A percentile compares a stretch with the other conserved stretches of the same genome.
Conservation (phyloP, 2,329 filamentous ascomycete species). For the Claviceps sp. region DNA sequence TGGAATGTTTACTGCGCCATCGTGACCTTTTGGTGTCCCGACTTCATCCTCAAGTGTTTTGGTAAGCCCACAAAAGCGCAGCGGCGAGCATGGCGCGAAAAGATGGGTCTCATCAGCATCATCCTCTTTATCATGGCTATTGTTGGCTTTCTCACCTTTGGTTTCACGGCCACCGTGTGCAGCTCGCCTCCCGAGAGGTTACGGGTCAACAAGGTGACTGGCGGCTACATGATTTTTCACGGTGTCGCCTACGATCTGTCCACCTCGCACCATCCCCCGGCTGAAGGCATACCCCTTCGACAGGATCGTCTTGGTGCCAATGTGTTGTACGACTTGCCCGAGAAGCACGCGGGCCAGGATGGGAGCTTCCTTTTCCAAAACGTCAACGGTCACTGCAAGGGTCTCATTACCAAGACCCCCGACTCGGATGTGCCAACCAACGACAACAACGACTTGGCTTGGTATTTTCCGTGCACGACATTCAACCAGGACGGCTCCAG, state of each 20-base stretch:
- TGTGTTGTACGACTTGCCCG: constrained; percentile 72
- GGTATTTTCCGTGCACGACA: constrained; percentile 90
- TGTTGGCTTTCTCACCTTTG: constrained; percentile 93
- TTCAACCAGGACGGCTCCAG: constrained; percentile 91
- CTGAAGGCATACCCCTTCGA: constrained; percentile 56
- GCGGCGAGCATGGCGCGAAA: constrained; percentile 89
- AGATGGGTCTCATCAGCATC: constrained; percentile 91
- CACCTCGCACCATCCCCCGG: constrained; percentile 63
- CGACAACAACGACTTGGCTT: constrained; percentile 59
- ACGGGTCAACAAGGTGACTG: constrained; percentile 66
- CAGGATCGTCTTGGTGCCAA: constrained; percentile 46
- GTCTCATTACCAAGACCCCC: constrained; percentile 58
- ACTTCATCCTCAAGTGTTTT: constrained; percentile 71
- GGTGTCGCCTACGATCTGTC: constrained; percentile 79
- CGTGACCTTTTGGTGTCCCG: constrained; percentile 88
- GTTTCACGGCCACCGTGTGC: constrained; percentile 85
- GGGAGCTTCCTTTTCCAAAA: constrained; percentile 97
- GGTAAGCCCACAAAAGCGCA: constrained; percentile 77
- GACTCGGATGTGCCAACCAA: constrained; percentile 72
- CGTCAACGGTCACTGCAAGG: constrained; percentile 94
- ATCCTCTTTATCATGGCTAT: constrained; percentile 77
- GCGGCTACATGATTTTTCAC: constrained; percentile 91
- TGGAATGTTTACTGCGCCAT: constrained; percentile 95
- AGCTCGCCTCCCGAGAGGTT: constrained; percentile 57
- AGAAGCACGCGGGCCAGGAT: constrained; percentile 76